phyloP scores from a whole-genome alignment of 2,329 filamentous ascomycete genomes.

The Parafenestella ontariensis region DNA sequence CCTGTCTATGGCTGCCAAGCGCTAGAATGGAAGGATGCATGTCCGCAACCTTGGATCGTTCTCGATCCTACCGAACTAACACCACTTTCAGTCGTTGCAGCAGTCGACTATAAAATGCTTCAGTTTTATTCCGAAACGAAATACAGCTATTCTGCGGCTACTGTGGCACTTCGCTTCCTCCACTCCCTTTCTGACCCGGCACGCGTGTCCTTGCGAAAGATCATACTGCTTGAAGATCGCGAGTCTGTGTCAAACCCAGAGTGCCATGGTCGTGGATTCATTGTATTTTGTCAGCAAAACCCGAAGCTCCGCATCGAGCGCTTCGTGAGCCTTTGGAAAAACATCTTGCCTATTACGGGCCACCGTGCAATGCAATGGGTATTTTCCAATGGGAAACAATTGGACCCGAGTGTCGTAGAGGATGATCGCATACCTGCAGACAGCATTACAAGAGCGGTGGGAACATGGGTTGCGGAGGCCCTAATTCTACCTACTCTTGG shows the following conservation, averaged over 20 bases:
- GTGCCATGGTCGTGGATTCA: conserved; percentile 11
- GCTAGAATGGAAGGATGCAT: not conserved
- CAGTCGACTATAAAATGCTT: too few species aligned
- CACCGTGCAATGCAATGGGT: not conserved
- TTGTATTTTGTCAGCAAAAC: conserved; percentile 11
- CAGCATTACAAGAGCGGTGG: not conserved
- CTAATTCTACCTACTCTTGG: conserved; percentile 2
- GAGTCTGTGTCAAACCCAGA: not conserved
- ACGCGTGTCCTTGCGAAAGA: not conserved
- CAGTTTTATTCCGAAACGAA: not conserved
- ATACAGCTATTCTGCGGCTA: conserved; percentile 3
- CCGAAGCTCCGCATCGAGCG: conserved; percentile 3
- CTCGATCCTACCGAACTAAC: not conserved
- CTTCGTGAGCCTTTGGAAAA: conserved; percentile 2
- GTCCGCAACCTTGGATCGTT: not conserved
- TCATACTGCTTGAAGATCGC: not conserved
- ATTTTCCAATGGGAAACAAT: not conserved
- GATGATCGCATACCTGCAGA: not conserved
- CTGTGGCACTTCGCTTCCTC: conserved; percentile 2
- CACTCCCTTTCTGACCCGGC: not conserved
- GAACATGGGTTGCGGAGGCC: conserved; percentile 11
- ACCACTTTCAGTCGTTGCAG: not conserved
- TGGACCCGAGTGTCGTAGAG: not conserved
- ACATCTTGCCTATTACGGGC: not conserved
- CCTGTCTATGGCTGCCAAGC: not conserved